Percentiles rank a stretch among this genome's conserved stretches.
Evolutionary conservation across 2,329 filamentous ascomycete species (phyloP).

Genomic region (Rutstroemia sp.): DNA sequence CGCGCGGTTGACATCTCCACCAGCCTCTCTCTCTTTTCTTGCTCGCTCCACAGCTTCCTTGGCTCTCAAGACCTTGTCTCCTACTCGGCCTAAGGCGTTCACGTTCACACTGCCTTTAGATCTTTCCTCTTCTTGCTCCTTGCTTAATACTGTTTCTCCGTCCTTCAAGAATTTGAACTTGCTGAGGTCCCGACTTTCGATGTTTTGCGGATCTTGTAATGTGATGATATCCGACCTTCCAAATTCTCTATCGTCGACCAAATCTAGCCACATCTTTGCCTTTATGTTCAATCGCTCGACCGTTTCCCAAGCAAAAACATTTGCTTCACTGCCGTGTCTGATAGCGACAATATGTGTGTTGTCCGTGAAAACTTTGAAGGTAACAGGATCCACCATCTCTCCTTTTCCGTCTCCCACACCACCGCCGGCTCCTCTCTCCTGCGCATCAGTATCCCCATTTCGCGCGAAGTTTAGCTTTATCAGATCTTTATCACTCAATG

Average conservation of each 20-base stretch:
- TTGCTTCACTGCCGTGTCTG: slow-evolving; percentile 71
- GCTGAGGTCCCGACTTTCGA: slow-evolving; percentile 73
- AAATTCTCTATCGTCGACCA: slow-evolving; percentile 83
- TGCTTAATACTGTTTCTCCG: slow-evolving; percentile 61
- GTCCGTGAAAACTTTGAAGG: slow-evolving; percentile 95
- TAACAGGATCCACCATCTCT: slow-evolving; percentile 93
- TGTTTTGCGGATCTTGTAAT: slow-evolving; percentile 89
- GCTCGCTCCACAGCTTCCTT: slow-evolving; percentile 92
- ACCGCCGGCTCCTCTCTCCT: slow-evolving; percentile 38
- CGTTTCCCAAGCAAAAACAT: slow-evolving; percentile 95
- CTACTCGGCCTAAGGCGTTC: slow-evolving; percentile 67
- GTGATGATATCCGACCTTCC: slow-evolving; percentile 89
- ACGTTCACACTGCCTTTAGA: slow-evolving; percentile 67
- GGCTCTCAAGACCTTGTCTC: slow-evolving; percentile 78
- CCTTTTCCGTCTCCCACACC: slow-evolving; percentile 53
- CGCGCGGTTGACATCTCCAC: slow-evolving; percentile 49
- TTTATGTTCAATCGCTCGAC: slow-evolving; percentile 94
- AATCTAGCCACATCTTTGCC: slow-evolving; percentile 88
- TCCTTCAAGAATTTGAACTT: slow-evolving; percentile 86
- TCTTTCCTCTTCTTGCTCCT: slow-evolving; percentile 62
- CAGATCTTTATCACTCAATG: slow-evolving; percentile 72
- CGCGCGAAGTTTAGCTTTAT: slow-evolving; percentile 88
- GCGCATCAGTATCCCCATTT: slow-evolving; percentile 63
- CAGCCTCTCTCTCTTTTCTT: slow-evolving; percentile 61
- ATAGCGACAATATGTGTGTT: slow-evolving; percentile 96